Evolutionary conservation across 1,284 basidiomycete genomes (phyloP).

Genomic region (Heterobasidion annosum): DNA sequence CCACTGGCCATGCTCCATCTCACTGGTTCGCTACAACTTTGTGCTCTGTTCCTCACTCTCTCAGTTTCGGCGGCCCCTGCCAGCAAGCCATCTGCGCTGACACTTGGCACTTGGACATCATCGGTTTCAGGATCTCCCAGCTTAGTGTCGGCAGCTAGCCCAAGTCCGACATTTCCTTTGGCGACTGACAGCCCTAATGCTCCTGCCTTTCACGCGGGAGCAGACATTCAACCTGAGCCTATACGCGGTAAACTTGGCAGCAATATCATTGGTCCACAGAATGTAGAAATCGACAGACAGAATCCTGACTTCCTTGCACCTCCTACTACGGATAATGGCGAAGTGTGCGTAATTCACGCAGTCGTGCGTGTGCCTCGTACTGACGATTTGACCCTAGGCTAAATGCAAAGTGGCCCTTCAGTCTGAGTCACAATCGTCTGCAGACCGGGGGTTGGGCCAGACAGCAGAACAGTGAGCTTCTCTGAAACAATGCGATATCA

Average conservation of each 20-base stretch:
- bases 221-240: conserved; percentile 14
- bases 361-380: neutral
- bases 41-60: neutral
- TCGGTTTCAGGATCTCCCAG: neutral
- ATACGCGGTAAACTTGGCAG: conserved; percentile 37
- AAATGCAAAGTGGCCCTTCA: conserved; percentile 69
- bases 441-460: conserved; percentile 70
- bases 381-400: conserved; percentile 18
- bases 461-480: conserved; percentile 47
- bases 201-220: neutral
- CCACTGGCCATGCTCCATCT: neutral
- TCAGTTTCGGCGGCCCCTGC: neutral
- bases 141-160: neutral
- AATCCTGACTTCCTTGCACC: conserved; percentile 58
- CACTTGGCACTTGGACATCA: neutral
- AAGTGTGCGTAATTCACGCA: conserved; percentile 32
- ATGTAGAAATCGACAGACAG: conserved; percentile 41
- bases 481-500: neutral
- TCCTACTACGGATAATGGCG: conserved; percentile 60
- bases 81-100: neutral
- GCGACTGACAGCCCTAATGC: neutral
- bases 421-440: conserved; percentile 59
- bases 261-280: conserved; percentile 45
- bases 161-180: neutral
- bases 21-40: neutral